Evolutionary conservation across 345 rosid species (phyloP), one percentile per base, ranked within the genome.

Genomic region (Arabidopsis suecica): DNA sequence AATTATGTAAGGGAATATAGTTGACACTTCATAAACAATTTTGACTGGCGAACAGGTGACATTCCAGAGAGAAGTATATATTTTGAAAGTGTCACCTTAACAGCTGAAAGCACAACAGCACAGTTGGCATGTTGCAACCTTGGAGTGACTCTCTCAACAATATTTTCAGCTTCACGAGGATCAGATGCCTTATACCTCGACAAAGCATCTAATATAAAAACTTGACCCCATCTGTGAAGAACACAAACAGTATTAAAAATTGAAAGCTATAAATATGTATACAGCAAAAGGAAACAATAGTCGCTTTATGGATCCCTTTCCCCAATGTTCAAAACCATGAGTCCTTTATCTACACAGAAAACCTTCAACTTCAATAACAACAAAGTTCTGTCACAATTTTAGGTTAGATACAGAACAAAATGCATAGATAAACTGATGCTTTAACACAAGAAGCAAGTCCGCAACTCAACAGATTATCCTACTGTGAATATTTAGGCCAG

Each of bases 41-140:
- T 38, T 75, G 48, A 73, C 56, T n/a, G 61, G 10, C 18, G 0
- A 65, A 45, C 12, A 49, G 36, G 16, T 66, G 33, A 58, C 6
- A n/a, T 11, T 54, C 53, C 47, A 25, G 40, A 42, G 66, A 57
- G 20, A 47, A 16, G 18, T 28, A 89, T 87, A 51, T 20, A 6
- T 34, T 57, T 64, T 40, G 6, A 5, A 20, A 45, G 65, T 48
- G 54, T 63, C 65, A 91, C 99, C 95, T 94, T 94, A 74, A 94
- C 93, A 71, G 99, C 96, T 30, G 99, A 94, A 59, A 94, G 98
- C 67, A 94, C 99, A 77, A 94, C 97, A 44, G 97, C 98, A 70
- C 97, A 92, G 76, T 94, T 91, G 61, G 99, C 99, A 89, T 94
- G 99, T 68, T 94, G 99, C 54, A 95, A 70, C 78, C 97, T 80